Evolutionary conservation across 257 asterid genomes (phyloP).

Genomic region (Penstemon eatonii): DNA sequence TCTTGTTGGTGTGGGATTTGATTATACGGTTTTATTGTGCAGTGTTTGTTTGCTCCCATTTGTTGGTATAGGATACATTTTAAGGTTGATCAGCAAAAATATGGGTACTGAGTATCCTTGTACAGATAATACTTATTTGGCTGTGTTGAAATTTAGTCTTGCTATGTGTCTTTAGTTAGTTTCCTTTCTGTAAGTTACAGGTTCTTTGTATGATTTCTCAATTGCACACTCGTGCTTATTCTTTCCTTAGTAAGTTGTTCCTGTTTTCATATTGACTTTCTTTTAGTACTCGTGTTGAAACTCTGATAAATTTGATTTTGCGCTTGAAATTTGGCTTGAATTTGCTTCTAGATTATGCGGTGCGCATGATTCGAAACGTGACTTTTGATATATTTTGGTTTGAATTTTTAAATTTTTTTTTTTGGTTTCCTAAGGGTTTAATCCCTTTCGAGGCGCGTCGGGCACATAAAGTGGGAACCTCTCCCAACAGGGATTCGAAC

Average conservation of each 20-base stretch:
- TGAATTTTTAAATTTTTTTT: no score
- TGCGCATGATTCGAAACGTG: no score
- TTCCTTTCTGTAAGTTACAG: constrained; percentile 42
- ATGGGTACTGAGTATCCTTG: constrained; percentile 14
- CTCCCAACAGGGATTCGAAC: no score
- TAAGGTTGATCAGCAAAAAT: constrained; percentile 31
- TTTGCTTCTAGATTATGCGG: no score
- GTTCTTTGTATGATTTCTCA: constrained; percentile 35
- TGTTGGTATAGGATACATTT: constrained; percentile 31
- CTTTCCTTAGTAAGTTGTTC: neutral
- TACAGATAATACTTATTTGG: constrained; percentile 22
- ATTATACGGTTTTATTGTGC: constrained; percentile 31
- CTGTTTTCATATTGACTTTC: neutral
- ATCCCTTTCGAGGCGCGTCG: no score
- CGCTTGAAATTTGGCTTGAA: no score
- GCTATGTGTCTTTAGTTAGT: constrained; percentile 20
- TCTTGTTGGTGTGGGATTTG: constrained; percentile 35
- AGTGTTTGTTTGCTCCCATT: constrained; percentile 32
- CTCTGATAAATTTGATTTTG: no score
- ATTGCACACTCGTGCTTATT: constrained; percentile 23
- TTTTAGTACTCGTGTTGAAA: neutral
- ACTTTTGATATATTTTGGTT: no score
- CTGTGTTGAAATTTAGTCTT: constrained; percentile 36
- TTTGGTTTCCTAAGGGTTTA: no score
- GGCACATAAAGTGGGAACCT: no score